These are phyloP conservation scores for Exophiala sideris DNA, from an alignment of 2,329 filamentous ascomycete genomes.

Conservation along the genomic window DNA sequence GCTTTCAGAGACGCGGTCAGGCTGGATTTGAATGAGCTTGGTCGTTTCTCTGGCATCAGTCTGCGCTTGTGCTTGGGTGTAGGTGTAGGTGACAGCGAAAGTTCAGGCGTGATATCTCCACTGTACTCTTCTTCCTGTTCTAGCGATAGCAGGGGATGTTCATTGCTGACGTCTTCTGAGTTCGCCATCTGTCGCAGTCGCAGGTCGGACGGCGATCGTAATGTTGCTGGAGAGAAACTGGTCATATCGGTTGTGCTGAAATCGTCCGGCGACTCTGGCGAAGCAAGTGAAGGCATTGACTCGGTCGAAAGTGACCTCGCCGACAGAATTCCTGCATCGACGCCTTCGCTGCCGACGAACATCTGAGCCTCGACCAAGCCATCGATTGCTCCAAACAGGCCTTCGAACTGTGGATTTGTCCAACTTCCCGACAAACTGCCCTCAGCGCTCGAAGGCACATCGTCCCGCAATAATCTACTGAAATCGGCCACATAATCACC, in stretches of 20 bases:
- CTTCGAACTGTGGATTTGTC: slow-evolving; percentile 49
- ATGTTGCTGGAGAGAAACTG: slow-evolving; percentile 42
- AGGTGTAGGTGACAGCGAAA: slow-evolving; percentile 24
- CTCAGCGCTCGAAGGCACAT: slow-evolving; percentile 49
- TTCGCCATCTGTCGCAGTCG: slow-evolving; percentile 49
- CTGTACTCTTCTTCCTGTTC: slow-evolving; percentile 29
- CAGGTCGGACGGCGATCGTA: slow-evolving; percentile 37
- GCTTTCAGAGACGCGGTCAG: slow-evolving; percentile 61
- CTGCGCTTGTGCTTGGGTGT: slow-evolving; percentile 24
- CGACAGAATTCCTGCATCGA: slow-evolving; percentile 43
- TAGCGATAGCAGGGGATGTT: slow-evolving; percentile 56
- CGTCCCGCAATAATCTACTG: slow-evolving; percentile 56
- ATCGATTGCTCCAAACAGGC: slow-evolving; percentile 55
- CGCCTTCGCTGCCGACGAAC: slow-evolving; percentile 39
- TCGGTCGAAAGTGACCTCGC: slow-evolving; percentile 55
- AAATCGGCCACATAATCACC: slow-evolving; percentile 47
- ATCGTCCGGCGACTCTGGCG: slow-evolving; percentile 44
- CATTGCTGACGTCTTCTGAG: slow-evolving; percentile 53
- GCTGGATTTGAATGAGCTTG: slow-evolving; percentile 58
- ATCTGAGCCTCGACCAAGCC: slow-evolving; percentile 41
- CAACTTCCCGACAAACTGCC: slow-evolving; percentile 38
- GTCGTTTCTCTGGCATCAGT: slow-evolving; percentile 30
- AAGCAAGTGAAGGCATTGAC: slow-evolving; percentile 55
- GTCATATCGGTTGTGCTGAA: slow-evolving; percentile 43
- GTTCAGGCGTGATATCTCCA: slow-evolving; percentile 12